Evolutionary conservation across 352 stramenopile species (phyloP).

Genomic region (Elongisporangium undulatum): DNA sequence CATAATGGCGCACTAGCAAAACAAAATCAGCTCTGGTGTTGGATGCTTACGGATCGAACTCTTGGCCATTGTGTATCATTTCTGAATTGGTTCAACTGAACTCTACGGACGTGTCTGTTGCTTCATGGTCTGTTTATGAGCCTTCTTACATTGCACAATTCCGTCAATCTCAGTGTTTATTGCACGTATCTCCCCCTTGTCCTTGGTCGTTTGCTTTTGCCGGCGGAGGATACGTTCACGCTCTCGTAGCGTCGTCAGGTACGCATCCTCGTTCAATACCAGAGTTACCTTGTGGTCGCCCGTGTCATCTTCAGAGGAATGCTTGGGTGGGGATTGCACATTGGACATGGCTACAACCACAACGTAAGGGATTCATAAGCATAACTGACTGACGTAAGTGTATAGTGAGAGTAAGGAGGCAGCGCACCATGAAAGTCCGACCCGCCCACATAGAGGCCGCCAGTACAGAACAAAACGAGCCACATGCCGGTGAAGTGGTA

Average conservation of each 20-base stretch:
- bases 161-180: constrained; percentile 50
- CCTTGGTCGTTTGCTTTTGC: constrained; percentile 21
- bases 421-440: constrained; percentile 48
- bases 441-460: constrained; percentile 63
- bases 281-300: constrained; percentile 12
- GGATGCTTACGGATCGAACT: not conserved
- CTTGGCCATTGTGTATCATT: constrained; percentile 5
- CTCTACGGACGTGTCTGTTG: constrained; percentile 22
- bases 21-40: not conserved
- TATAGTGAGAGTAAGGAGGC: not conserved
- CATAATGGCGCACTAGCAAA: not conserved
- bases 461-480: constrained; percentile 77
- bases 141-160: constrained; percentile 48
- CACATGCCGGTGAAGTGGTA: constrained; percentile 80
- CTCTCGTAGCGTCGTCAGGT: constrained; percentile 48
- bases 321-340: constrained; percentile 7
- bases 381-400: not conserved
- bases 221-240: constrained; percentile 48
- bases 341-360: constrained; percentile 42
- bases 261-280: constrained; percentile 31
- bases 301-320: constrained; percentile 7
- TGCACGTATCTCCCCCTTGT: constrained; percentile 16
- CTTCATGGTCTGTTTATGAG: constrained; percentile 59
- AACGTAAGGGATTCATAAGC: not conserved
- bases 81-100: not conserved